Evolutionary conservation across 2,329 filamentous ascomycete genomes (phyloP).

Genomic region (Pestalotiopsis sp.): DNA sequence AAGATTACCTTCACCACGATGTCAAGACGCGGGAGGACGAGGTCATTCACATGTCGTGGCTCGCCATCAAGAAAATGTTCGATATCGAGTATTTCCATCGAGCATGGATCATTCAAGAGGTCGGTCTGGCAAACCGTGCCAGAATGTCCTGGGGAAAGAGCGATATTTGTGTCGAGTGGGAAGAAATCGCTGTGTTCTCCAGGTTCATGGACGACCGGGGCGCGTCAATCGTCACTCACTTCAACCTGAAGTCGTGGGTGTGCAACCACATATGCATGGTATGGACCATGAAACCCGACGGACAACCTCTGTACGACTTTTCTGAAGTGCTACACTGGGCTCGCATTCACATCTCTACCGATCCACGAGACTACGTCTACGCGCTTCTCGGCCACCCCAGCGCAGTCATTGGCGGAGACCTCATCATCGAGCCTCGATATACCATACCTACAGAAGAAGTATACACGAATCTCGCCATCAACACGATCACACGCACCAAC

Average conservation of each 20-base stretch:
- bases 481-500: neutral
- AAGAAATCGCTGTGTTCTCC: neutral
- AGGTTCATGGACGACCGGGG: constrained; percentile 5
- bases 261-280: constrained; percentile 9
- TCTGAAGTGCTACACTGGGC: constrained; percentile 8
- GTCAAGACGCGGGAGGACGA: constrained; percentile 6
- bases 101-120: constrained; percentile 11
- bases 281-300: constrained; percentile 7
- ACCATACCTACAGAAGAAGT: neutral
- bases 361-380: constrained; percentile 12
- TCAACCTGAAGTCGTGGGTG: constrained; percentile 9
- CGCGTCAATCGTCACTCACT: neutral
- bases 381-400: constrained; percentile 8
- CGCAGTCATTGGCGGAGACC: neutral
- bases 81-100: constrained; percentile 12
- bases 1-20: constrained; percentile 5
- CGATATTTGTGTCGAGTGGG: neutral
- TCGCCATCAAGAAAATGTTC: constrained; percentile 6
- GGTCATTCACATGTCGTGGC: constrained; percentile 7
- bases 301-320: neutral
- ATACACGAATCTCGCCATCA: constrained; percentile 3
- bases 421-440: constrained; percentile 9
- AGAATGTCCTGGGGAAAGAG: neutral
- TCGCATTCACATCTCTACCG: constrained; percentile 9
- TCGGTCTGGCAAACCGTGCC: neutral